These are phyloP conservation scores for Poa pratensis DNA, from an alignment of 176 grass and related monocot genomes.

Conservation along the genomic window DNA sequence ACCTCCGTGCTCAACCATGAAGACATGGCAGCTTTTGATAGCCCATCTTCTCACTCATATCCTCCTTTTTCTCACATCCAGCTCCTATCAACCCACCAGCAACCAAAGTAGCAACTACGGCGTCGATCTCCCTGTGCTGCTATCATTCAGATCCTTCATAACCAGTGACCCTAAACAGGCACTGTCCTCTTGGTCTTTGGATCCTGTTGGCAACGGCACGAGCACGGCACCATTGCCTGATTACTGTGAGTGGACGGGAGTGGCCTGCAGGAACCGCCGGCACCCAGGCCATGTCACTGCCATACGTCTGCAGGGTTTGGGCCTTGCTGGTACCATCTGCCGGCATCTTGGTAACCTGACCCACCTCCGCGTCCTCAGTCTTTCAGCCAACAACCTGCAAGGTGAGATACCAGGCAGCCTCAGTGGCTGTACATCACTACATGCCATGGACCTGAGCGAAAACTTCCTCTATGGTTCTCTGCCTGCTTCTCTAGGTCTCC, in stretches of 20 bases:
- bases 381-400: background rate
- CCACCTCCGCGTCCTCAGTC: constrained; percentile 8
- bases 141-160: constrained; percentile 42
- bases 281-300: constrained; percentile 16
- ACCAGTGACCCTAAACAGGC: background rate
- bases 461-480: constrained; percentile 25
- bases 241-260: constrained; percentile 30
- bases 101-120: background rate
- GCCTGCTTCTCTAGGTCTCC: background rate
- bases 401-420: constrained; percentile 18
- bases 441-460: background rate
- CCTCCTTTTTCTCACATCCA: constrained; percentile 24
- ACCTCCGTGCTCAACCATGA: background rate
- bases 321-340: constrained; percentile 20
- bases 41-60: constrained; percentile 21
- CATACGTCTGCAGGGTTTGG: background rate
- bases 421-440: background rate
- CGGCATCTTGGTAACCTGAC: constrained; percentile 35
- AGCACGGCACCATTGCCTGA: background rate
- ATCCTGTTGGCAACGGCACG: background rate
- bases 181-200: background rate
- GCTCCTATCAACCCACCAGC: background rate
- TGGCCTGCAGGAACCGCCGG: background rate
- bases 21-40: constrained; percentile 6
- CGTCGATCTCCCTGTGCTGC: background rate